Base-by-base conservation (phyloP, 1,284 basidiomycete genomes). In the Trichosporon sp. region DNA sequence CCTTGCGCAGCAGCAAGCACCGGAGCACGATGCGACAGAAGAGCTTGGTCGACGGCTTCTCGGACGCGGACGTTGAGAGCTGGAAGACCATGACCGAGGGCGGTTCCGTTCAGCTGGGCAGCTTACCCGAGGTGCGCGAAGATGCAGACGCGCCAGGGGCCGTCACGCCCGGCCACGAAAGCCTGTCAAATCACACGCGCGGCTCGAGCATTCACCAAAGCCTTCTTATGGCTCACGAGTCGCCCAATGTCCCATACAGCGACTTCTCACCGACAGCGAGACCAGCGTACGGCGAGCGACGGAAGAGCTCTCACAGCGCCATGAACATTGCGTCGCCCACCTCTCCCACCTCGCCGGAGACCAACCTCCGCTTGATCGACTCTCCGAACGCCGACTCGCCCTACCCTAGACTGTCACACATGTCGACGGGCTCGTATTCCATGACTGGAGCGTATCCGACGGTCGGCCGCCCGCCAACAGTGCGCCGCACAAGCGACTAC, bases 11-110 rank as follows among this genome's bases (percentile, higher is more conserved):
- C 14, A 74, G 64, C 61, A 81, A 81, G 66, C 77, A 76, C 60
- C 64, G 69, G 21, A 69, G 69, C 23, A 75, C 75, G 6, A 63
- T 70, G 52, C 61, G 79, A 29, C 79, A 81, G 64, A 77, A 75
- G 68, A 74, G 71, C 40, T 76, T 79, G 73, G 71, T 81, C 25
- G 78, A 81, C 32, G 79, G 79, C 3, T 79, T 73, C 52, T 72
- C 71, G 4, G 78, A 80, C 57, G 75, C 72, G 33, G 78, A 81
- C 40, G 69, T 64, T 1, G 75, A 79, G 67, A 73, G 72, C 9
- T 78, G 73, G 74, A 44, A 66, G 46, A 64, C 66, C 1, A 69
- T 67, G n/a, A 74, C 75, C 1, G 74, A 74, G 52, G 72, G 68
- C 1, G 70, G 59, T 3, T 74, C 74, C 13, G 70, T 75, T 7